Conservation (phyloP, 148 eudicot genomes). For the Vaccinium myrtillus region DNA sequence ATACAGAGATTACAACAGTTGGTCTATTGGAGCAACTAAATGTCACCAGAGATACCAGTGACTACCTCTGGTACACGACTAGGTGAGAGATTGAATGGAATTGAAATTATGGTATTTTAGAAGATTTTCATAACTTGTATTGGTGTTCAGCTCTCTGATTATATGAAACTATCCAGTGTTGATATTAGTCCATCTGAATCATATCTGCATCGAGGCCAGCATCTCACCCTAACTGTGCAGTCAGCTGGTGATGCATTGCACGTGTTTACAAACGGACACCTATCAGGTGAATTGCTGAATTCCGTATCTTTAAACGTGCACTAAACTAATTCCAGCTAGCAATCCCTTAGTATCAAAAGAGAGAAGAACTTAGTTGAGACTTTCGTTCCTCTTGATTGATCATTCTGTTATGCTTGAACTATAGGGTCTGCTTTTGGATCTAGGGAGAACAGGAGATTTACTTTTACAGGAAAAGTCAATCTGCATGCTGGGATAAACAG, state of each 20-base stretch:
- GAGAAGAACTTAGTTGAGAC: background rate
- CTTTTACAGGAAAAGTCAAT: constrained; percentile 50
- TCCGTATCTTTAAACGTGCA: background rate
- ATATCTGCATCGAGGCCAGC: constrained; percentile 47
- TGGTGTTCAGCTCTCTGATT: background rate
- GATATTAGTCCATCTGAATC: constrained; percentile 63
- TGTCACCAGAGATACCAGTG: constrained; percentile 78
- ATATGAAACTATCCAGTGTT: constrained; percentile 46
- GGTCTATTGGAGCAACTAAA: constrained; percentile 89
- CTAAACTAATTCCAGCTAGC: background rate
- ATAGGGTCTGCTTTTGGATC: constrained; percentile 81
- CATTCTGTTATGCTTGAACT: constrained; percentile 1
- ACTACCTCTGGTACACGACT: constrained; percentile 93
- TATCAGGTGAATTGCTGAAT: constrained; percentile 42
- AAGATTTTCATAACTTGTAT: background rate
- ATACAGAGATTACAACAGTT: constrained; percentile 40
- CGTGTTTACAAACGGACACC: constrained; percentile 67
- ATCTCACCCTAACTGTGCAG: constrained; percentile 54
- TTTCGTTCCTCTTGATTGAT: background rate
- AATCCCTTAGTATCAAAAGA: background rate
- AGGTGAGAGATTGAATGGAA: constrained; percentile 44
- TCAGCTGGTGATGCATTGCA: constrained; percentile 86
- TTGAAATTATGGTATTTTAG: background rate
- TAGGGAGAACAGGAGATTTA: constrained; percentile 40
- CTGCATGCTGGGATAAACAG: constrained; percentile 66